Evolutionary conservation across 1,139 yeast species (phyloP), one percentile per base, ranked within the genome.

Genomic region (Suhomyces taliae): DNA sequence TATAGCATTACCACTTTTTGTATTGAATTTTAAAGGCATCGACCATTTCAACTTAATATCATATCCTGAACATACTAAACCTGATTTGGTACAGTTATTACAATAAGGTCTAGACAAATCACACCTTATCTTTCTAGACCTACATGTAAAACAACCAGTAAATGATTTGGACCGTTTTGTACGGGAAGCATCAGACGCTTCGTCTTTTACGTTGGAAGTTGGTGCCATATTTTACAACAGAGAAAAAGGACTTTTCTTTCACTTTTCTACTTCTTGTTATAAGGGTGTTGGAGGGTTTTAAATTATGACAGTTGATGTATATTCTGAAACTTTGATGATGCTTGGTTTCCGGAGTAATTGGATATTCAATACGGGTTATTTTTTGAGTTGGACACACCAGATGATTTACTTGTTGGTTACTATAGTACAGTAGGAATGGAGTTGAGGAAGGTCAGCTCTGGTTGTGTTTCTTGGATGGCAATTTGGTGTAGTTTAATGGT

Each of bases 11-110:
- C 72, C 70, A 7, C 61, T 58, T 24, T 55, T 57, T 12, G 67
- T 64, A 44, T 70, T 73, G 53, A 81, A 83, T 45, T 68, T 64
- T 6, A 82, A 67, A 2, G 87, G 83, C 24, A 67, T 67, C 8
- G 87, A 80, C 97, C 97, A 90, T 52, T 90, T 72, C 27, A 90
- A 76, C 53, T 86, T 87, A 52, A 90, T 85, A 50, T 83, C 89
- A 59, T 89, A 90, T 0, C 97, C 97, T 32, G 87, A 90, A 60
- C 97, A 90, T 6, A 73, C 70, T 26, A 86, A 61, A 1, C 85
- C 82, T 60, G 70, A 66, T 46, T 67, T 69, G 11, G 57, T 45
- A 57, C 83, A 79, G 43, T 75, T 69, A 14, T 61, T 60, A 57
- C 83, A 79, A 12, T 50, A 56, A 1, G 83, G 83, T 48, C 66